Percentiles rank a stretch among this genome's conserved stretches.
phyloP scores from a whole-genome alignment of 106 monocot genomes.

The Dendrobium catenatum region DNA sequence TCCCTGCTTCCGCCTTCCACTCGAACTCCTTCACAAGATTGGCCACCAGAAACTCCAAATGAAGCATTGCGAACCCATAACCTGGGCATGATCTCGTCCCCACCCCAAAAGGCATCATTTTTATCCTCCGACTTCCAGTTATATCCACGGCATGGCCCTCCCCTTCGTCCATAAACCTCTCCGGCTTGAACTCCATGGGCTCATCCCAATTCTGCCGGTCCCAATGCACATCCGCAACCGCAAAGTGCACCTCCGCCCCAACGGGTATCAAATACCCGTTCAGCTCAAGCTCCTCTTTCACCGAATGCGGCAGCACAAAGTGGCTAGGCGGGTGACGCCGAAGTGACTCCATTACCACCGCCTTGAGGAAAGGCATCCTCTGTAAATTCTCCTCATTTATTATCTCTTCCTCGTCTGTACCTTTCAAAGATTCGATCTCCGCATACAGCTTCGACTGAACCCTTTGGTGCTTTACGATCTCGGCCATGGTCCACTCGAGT shows the following conservation, averaged over 20 bases:
- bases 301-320: constrained; percentile 24
- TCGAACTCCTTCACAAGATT: constrained; percentile 12
- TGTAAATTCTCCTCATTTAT: constrained; percentile 20
- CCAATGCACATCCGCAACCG: constrained; percentile 23
- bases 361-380: constrained; percentile 26
- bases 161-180: constrained; percentile 33
- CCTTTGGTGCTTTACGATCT: constrained; percentile 19
- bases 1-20: not conserved
- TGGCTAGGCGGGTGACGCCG: constrained; percentile 26
- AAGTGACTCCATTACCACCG: constrained; percentile 19
- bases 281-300: constrained; percentile 8
- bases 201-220: constrained; percentile 31
- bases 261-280: constrained; percentile 33
- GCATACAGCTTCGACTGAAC: constrained; percentile 8
- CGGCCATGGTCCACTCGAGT: constrained; percentile 32
- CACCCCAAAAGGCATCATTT: constrained; percentile 38
- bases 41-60: not conserved
- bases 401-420: constrained; percentile 5
- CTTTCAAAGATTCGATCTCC: constrained; percentile 5
- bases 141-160: constrained; percentile 34
- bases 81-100: constrained; percentile 22
- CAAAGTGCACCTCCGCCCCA: constrained; percentile 18
- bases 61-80: constrained; percentile 3
- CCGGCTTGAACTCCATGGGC: constrained; percentile 39
- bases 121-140: constrained; percentile 34